phyloP scores from a whole-genome alignment of 768 basidiomycete genomes.

The Tricholoma hemisulphureum region DNA sequence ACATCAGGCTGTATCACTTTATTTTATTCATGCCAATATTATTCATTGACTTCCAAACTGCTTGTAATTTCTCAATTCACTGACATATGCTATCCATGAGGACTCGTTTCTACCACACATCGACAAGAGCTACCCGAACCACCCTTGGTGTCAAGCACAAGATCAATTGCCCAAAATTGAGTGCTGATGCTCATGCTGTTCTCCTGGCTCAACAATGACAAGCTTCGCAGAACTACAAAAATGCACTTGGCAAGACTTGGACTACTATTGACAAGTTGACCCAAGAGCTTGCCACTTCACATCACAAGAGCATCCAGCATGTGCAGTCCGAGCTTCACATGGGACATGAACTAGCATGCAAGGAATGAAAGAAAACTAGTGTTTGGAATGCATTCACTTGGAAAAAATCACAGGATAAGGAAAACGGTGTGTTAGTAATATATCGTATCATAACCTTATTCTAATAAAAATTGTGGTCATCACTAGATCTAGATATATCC shows the following conservation, averaged over 20 bases:
- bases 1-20: not conserved
- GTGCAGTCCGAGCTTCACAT: too few relatives aligned
- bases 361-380: too few relatives aligned
- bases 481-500: too few relatives aligned
- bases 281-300: too few relatives aligned
- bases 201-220: not conserved
- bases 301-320: too few relatives aligned
- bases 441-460: too few relatives aligned
- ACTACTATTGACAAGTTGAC: too few relatives aligned
- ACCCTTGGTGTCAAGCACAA: not conserved
- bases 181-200: not conserved
- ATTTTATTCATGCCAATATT: not conserved
- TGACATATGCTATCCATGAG: constrained; percentile 1
- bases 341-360: too few relatives aligned
- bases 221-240: not conserved
- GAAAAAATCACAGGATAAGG: too few relatives aligned
- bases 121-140: not conserved
- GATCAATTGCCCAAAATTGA: not conserved
- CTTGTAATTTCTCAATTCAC: not conserved
- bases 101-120: not conserved
- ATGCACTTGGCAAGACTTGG: not conserved
- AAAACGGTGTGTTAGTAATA: too few relatives aligned
- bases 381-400: too few relatives aligned
- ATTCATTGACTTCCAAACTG: not conserved
- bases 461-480: too few relatives aligned